These are phyloP conservation scores for Fusarium papillatum DNA, from an alignment of 2,329 filamentous ascomycete genomes.

Conservation along the genomic window DNA sequence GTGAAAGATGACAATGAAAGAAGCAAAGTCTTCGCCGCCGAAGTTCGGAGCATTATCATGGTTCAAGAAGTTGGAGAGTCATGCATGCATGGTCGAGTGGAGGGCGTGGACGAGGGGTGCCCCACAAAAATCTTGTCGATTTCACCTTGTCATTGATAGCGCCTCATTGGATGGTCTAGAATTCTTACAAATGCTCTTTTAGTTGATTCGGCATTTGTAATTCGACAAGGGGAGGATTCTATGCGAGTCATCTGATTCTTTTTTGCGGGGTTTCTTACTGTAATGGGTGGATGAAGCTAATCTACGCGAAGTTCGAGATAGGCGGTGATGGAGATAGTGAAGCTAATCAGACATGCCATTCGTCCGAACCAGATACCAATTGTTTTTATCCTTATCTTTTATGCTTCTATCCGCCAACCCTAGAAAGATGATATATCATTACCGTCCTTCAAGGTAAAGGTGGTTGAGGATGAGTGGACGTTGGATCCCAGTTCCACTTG, in stretches of 20 bases:
- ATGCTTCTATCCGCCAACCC: background rate
- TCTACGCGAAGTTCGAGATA: background rate
- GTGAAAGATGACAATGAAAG: background rate
- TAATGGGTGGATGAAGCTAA: background rate
- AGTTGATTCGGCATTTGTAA: background rate
- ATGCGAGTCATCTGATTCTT: background rate
- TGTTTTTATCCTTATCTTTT: background rate
- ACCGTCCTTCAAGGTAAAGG: background rate
- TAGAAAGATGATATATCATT: fast-evolving
- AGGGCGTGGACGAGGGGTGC: background rate
- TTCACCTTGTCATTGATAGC: slow-evolving; percentile 11
- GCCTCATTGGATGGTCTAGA: background rate
- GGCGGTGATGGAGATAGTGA: background rate
- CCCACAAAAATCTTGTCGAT: slow-evolving; percentile 18
- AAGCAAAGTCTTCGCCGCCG: background rate
- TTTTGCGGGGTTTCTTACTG: background rate
- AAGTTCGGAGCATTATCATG: slow-evolving; percentile 4
- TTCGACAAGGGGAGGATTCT: background rate
- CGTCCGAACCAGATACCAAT: background rate
- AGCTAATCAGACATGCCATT: background rate
- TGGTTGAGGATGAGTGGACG: background rate
- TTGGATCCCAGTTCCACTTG: background rate
- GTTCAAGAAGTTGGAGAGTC: background rate
- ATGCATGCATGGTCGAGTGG: background rate
- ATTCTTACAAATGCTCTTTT: background rate